These are phyloP conservation scores for Zanthoxylum bungeanum DNA, from an alignment of 345 rosid species.

Conservation along the genomic window DNA sequence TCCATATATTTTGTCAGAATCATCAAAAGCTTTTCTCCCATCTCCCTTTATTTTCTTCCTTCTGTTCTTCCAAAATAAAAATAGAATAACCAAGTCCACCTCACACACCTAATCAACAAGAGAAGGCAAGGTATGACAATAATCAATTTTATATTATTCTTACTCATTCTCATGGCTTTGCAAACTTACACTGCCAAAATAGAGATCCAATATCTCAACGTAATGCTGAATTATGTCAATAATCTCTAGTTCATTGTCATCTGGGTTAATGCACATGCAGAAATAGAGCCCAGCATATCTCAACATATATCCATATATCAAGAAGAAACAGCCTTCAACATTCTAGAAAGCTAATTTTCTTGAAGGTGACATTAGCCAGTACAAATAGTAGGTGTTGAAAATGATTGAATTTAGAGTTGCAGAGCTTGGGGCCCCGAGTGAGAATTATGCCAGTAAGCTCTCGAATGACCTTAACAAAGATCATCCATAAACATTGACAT, in stretches of 20 bases:
- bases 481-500: neutral
- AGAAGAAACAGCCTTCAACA: neutral
- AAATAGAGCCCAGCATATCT: slow-evolving; percentile 66
- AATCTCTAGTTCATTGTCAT: slow-evolving; percentile 52
- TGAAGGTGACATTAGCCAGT: neutral
- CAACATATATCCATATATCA: neutral
- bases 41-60: neutral
- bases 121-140: neutral
- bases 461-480: slow-evolving; percentile 36
- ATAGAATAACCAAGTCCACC: slow-evolving; percentile 62
- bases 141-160: neutral
- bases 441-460: slow-evolving; percentile 56
- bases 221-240: slow-evolving; percentile 54
- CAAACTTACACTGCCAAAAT: slow-evolving; percentile 46
- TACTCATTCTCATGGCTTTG: neutral
- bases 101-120: slow-evolving; percentile 46
- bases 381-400: neutral
- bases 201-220: slow-evolving; percentile 56
- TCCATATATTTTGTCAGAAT: neutral
- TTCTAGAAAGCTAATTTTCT: neutral
- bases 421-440: slow-evolving; percentile 48
- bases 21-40: neutral
- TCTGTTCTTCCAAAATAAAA: no score
- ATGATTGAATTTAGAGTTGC: slow-evolving; percentile 28
- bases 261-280: slow-evolving; percentile 56